Percentiles rank a stretch among this genome's conserved stretches.
phyloP scores from a whole-genome alignment of 176 grass and related monocot species.

The Aegilops sharonensis region DNA sequence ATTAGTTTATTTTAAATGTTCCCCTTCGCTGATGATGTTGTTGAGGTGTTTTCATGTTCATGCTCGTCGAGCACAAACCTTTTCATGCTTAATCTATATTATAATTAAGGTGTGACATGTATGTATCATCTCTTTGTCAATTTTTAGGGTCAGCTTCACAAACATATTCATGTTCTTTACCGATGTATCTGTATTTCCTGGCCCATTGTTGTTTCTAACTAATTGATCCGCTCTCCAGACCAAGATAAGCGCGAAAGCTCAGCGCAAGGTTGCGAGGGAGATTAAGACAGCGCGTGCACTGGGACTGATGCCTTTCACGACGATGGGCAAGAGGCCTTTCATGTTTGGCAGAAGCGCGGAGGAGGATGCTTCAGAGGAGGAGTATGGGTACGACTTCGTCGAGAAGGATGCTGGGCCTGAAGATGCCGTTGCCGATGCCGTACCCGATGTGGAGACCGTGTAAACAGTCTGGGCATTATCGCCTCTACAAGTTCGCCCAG shows the following conservation, averaged over 20 bases:
- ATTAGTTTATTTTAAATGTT: neutral
- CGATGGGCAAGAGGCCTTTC: conserved; percentile 84
- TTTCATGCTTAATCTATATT: neutral
- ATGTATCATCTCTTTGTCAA: neutral
- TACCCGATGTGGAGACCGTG: neutral
- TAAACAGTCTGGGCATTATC: neutral
- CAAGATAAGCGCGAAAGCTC: conserved; percentile 89
- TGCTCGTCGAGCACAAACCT: neutral
- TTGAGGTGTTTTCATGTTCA: neutral
- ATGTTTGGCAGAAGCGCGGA: conserved; percentile 65
- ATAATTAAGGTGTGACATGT: neutral
- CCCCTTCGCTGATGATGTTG: neutral
- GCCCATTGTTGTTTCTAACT: neutral
- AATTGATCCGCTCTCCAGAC: conserved; percentile 46
- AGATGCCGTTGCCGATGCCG: neutral
- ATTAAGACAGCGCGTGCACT: conserved; percentile 86
- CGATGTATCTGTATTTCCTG: neutral
- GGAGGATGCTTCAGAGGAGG: conserved; percentile 46
- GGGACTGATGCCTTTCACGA: conserved; percentile 90
- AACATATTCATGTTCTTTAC: neutral
- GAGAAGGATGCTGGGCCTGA: conserved; percentile 22
- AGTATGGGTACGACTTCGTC: conserved; percentile 37
- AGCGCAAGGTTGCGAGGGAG: conserved; percentile 88
- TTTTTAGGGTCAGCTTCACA: neutral
- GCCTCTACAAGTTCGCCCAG: too few species aligned